Conservation (phyloP, 768 basidiomycete species). For the Podaxis rugospora region DNA sequence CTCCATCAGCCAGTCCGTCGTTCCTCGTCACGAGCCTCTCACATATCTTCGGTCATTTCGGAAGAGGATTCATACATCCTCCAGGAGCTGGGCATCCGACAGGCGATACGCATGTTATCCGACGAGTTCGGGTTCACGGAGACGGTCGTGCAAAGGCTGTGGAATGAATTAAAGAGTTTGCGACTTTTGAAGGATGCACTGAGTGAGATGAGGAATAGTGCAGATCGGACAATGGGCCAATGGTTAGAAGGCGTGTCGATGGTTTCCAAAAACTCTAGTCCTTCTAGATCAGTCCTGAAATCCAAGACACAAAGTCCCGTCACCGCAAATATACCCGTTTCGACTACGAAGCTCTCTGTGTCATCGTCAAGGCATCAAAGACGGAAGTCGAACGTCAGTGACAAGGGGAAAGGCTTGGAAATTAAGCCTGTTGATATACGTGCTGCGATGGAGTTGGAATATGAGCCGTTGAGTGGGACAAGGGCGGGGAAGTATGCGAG, state of each 20-base stretch:
- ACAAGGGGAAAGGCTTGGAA: constrained; percentile 11
- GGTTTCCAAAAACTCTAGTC: neutral
- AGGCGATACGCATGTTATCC: constrained; percentile 35
- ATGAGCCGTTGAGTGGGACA: constrained; percentile 21
- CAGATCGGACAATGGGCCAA: constrained; percentile 19
- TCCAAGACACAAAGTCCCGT: neutral
- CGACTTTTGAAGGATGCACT: constrained; percentile 33
- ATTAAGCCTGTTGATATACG: constrained; percentile 16
- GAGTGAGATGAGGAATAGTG: constrained; percentile 31
- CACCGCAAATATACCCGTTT: neutral
- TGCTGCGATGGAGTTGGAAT: constrained; percentile 12
- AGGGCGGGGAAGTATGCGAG: constrained; percentile 22
- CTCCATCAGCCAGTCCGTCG: constrained; percentile 3
- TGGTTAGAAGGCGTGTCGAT: neutral
- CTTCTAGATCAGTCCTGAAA: neutral
- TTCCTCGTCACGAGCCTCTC: neutral
- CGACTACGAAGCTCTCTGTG: neutral
- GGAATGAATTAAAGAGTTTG: constrained; percentile 28
- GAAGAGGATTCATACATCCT: neutral
- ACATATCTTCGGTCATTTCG: neutral
- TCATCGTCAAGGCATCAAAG: neutral
- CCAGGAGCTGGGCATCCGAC: constrained; percentile 18
- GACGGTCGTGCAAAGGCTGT: constrained; percentile 36
- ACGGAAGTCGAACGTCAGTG: neutral
- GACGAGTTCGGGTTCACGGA: constrained; percentile 39